Base-by-base conservation (phyloP, 2,329 filamentous ascomycete species). In the Apiospora malaysiana region DNA sequence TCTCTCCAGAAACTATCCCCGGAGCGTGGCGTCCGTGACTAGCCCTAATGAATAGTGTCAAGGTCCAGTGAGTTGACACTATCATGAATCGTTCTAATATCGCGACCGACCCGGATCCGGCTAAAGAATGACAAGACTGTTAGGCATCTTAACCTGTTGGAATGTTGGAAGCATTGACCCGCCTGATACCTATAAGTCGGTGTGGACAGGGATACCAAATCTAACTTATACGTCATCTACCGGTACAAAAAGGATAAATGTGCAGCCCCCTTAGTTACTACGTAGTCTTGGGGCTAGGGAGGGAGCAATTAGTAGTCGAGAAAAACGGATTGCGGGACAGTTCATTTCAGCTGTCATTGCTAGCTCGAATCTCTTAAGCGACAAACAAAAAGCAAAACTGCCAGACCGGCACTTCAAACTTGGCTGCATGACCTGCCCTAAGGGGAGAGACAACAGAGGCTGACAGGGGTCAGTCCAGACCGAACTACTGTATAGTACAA, bases 21-120 rank as follows among this genome's bases (percentile, higher is more conserved):
- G 56, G 32, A 23, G 56, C 18, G 18, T 63, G 10, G 8, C 12
- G 18, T 40, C 32, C 56, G 40, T n/a, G 21, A 6, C 5, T 40
- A 63, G 56, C 32, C 27, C 21, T n/a, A 23, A 40, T 9, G 2
- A n/a, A 63, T 40, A n/a, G 56, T 37, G 27, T n/a, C 18, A 1
- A n/a, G 56, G 4, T 21, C 56, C 27, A 32, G 32, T 32, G 3
- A 14, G 23, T 27, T 27, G 32, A 14, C 2, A 40, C 56, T n/a
- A 40, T n/a, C 56, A 40, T 40, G 56, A 63, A 40, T 63, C 56
- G 21, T 63, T 63, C 18, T 40, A 63, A 21, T 14, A 63, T 63
- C 18, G 56, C 32, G 56, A n/a, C 32, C 56, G 32, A 63, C 56
- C 56, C 56, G 56, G 56, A 63, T 40, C 56, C 32, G 56, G 56